Conservation (phyloP, 2,329 filamentous ascomycete genomes). For the Claviceps monticola region DNA sequence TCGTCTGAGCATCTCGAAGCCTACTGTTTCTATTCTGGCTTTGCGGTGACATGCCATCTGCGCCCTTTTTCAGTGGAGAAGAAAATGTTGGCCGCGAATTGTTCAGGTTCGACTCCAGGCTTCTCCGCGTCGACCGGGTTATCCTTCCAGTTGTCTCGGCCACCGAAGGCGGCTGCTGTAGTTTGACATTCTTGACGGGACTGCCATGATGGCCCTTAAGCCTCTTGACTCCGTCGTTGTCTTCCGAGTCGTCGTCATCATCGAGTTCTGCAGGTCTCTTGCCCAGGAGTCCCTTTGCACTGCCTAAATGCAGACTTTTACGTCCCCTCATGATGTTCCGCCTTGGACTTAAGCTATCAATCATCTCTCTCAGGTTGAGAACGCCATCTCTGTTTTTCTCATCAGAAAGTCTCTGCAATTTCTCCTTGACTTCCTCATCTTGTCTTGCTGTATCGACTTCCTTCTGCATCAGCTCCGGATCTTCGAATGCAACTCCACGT, state of each 20-base stretch:
- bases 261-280: constrained; percentile 64
- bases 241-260: constrained; percentile 44
- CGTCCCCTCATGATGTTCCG: constrained; percentile 52
- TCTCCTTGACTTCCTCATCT: constrained; percentile 48
- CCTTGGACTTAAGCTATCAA: constrained; percentile 63
- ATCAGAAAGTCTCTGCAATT: constrained; percentile 29
- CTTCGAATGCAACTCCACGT: constrained; percentile 45
- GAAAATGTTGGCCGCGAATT: constrained; percentile 32
- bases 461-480: constrained; percentile 46
- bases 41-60: constrained; percentile 40
- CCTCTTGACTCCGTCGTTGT: constrained; percentile 50
- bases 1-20: constrained; percentile 32
- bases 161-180: constrained; percentile 55
- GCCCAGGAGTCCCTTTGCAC: constrained; percentile 57
- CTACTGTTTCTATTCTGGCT: constrained; percentile 40
- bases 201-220: constrained; percentile 59
- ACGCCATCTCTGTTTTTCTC: constrained; percentile 48
- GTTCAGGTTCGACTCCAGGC: constrained; percentile 27
- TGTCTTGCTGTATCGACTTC: constrained; percentile 48
- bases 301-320: constrained; percentile 65
- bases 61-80: constrained; percentile 29
- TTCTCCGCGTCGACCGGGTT: constrained; percentile 34
- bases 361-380: constrained; percentile 60
- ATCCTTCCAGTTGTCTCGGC: constrained; percentile 51
- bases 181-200: constrained; percentile 60